phyloP scores from a whole-genome alignment of 2,329 filamentous ascomycete species.

The Colletotrichum tofieldiae region DNA sequence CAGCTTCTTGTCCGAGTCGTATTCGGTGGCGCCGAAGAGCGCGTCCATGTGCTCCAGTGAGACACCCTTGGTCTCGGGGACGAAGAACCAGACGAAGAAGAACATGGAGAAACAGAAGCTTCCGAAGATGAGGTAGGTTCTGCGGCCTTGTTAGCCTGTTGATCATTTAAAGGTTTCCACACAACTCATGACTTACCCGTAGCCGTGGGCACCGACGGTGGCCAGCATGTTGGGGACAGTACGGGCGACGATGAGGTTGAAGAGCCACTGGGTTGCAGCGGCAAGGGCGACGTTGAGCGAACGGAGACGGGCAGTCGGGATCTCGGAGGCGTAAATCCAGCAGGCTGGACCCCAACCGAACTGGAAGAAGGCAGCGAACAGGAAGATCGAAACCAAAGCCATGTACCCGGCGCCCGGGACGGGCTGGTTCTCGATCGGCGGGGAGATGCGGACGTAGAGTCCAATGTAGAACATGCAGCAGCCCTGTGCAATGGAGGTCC shows the following conservation, averaged over 20 bases:
- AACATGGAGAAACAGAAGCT: conserved; percentile 76
- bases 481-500: conserved; percentile 74
- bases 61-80: conserved; percentile 74
- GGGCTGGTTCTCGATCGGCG: conserved; percentile 62
- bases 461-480: conserved; percentile 77
- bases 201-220: conserved; percentile 55
- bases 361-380: conserved; percentile 72
- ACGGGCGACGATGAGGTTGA: conserved; percentile 78
- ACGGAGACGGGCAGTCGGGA: conserved; percentile 74
- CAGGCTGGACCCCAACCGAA: conserved; percentile 64
- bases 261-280: conserved; percentile 78
- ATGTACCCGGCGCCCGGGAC: conserved; percentile 76
- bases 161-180: neutral
- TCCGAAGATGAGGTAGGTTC: conserved; percentile 76
- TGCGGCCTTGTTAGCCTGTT: conserved; percentile 26
- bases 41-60: conserved; percentile 45
- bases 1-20: conserved; percentile 38
- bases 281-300: conserved; percentile 76
- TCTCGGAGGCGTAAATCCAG: conserved; percentile 70
- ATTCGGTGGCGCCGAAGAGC: conserved; percentile 41
- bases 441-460: conserved; percentile 72
- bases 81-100: conserved; percentile 74
- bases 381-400: conserved; percentile 76
- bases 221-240: conserved; percentile 76
- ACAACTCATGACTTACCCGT: conserved; percentile 50